phyloP scores from a whole-genome alignment of 495 filamentous ascomycete species.

The Hypoxylon intermedium region DNA sequence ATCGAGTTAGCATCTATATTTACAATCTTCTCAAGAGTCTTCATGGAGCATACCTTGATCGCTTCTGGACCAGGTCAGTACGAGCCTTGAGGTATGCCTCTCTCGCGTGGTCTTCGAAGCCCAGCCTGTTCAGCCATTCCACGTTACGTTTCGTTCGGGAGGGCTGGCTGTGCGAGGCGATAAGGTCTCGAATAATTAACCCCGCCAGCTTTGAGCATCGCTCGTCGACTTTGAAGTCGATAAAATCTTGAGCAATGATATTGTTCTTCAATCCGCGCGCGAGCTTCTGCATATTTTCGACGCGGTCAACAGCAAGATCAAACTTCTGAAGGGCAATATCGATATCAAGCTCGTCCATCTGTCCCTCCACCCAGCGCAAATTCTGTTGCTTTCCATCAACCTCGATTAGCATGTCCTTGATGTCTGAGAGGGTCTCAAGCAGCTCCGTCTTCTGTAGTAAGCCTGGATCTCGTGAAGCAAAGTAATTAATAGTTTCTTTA shows the following conservation, averaged over 20 bases:
- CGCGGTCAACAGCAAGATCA: constrained; percentile 78
- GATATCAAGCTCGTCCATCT: constrained; percentile 96
- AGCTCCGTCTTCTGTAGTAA: constrained; percentile 75
- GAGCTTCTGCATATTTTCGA: constrained; percentile 82
- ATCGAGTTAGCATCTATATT: constrained; percentile 42
- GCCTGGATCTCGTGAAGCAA: constrained; percentile 73
- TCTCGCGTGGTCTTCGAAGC: constrained; percentile 86
- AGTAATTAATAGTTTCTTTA: constrained; percentile 81
- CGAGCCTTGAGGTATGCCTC: constrained; percentile 85
- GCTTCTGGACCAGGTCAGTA: constrained; percentile 74
- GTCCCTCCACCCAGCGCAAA: constrained; percentile 90
- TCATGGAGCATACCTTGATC: constrained; percentile 70
- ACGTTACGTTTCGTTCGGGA: constrained; percentile 75
- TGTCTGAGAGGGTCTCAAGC: constrained; percentile 70
- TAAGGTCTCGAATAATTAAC: constrained; percentile 74
- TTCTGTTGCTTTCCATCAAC: constrained; percentile 97
- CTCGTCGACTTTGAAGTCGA: constrained; percentile 87
- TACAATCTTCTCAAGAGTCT: not conserved
- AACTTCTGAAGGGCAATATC: constrained; percentile 91
- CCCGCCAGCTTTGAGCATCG: constrained; percentile 79
- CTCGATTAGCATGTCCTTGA: constrained; percentile 84
- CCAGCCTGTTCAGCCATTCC: constrained; percentile 80
- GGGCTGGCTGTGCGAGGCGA: constrained; percentile 73
- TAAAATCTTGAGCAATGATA: constrained; percentile 82
- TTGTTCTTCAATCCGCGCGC: constrained; percentile 84